These are phyloP conservation scores for Chalara sp. DNA, from an alignment of 2,329 filamentous ascomycete genomes.

Conservation along the genomic window DNA sequence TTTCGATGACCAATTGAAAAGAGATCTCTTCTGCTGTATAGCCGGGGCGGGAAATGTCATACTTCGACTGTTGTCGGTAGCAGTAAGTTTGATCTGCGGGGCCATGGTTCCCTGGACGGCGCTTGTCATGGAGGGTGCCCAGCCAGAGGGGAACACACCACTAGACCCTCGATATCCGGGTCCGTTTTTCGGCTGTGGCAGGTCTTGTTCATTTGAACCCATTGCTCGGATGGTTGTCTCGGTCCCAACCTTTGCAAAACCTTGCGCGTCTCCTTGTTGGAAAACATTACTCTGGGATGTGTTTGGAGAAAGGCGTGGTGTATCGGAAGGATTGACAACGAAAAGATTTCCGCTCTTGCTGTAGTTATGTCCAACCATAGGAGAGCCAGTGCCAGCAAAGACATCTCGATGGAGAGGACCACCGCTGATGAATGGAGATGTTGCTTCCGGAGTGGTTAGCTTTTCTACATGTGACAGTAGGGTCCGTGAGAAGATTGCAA, in stretches of 20 bases:
- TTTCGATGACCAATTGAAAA: slow-evolving; percentile 19
- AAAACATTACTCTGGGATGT: slow-evolving; percentile 9
- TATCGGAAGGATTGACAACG: slow-evolving; percentile 25
- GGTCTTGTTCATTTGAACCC: not conserved
- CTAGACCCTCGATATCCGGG: slow-evolving; percentile 22
- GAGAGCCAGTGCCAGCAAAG: slow-evolving; percentile 17
- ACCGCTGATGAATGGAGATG: slow-evolving; percentile 24
- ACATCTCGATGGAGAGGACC: slow-evolving; percentile 18
- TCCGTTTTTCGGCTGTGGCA: slow-evolving; percentile 9
- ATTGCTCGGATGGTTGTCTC: slow-evolving; percentile 8
- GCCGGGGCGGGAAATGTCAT: not conserved
- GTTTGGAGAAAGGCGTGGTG: slow-evolving; percentile 16
- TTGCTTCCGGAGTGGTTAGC: slow-evolving; percentile 22
- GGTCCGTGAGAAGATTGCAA: slow-evolving; percentile 18
- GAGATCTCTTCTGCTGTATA: slow-evolving; percentile 17
- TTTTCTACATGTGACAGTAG: slow-evolving; percentile 18
- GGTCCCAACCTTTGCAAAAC: slow-evolving; percentile 18
- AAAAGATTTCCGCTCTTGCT: slow-evolving; percentile 21
- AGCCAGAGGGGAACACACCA: slow-evolving; percentile 19
- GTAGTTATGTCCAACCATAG: slow-evolving; percentile 16
- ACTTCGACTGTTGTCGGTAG: slow-evolving; percentile 12
- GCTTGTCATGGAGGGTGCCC: slow-evolving; percentile 7
- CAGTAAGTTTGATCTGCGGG: not conserved
- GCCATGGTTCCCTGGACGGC: not conserved
- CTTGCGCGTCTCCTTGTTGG: slow-evolving; percentile 11